Conservation (phyloP, 345 rosid genomes). For the Euphorbia pulcherrima region DNA sequence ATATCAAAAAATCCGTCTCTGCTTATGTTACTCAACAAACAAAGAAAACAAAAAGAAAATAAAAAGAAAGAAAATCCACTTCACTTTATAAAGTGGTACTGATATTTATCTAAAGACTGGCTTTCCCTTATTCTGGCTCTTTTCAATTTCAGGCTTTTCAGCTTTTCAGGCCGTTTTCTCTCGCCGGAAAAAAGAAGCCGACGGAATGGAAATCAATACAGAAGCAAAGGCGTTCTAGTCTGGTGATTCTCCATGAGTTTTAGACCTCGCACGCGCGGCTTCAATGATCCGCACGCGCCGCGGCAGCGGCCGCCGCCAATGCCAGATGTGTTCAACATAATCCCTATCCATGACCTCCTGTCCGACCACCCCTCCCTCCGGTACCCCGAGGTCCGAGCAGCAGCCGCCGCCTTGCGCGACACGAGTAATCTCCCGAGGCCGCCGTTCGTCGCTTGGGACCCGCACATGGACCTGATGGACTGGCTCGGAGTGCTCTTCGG, state of each 20-base stretch:
- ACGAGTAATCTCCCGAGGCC: slow-evolving; percentile 61
- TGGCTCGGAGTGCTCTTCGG: slow-evolving; percentile 70
- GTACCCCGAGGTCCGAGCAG: slow-evolving; percentile 68
- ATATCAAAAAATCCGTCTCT: not conserved
- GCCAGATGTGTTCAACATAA: slow-evolving; percentile 54
- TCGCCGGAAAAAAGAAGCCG: not conserved
- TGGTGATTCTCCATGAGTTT: slow-evolving; percentile 8
- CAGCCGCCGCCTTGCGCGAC: slow-evolving; percentile 50
- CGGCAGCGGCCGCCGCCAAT: slow-evolving; percentile 22
- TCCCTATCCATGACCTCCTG: slow-evolving; percentile 63
- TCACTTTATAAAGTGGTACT: not conserved
- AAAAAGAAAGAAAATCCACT: not conserved
- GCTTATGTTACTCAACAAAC: not conserved
- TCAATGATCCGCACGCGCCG: slow-evolving; percentile 27
- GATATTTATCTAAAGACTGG: not conserved
- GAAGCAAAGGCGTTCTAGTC: too few species aligned
- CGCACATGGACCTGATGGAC: slow-evolving; percentile 66
- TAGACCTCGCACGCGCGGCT: slow-evolving; percentile 39
- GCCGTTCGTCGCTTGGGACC: slow-evolving; percentile 43
- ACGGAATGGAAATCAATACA: too few species aligned
- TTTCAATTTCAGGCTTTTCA: not conserved
- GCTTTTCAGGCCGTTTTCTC: not conserved
- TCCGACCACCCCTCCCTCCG: slow-evolving; percentile 77
- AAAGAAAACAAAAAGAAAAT: not conserved
- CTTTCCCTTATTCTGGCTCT: not conserved